Evolutionary conservation across 495 filamentous ascomycete genomes (phyloP).

Genomic region (Terfezia claveryi): DNA sequence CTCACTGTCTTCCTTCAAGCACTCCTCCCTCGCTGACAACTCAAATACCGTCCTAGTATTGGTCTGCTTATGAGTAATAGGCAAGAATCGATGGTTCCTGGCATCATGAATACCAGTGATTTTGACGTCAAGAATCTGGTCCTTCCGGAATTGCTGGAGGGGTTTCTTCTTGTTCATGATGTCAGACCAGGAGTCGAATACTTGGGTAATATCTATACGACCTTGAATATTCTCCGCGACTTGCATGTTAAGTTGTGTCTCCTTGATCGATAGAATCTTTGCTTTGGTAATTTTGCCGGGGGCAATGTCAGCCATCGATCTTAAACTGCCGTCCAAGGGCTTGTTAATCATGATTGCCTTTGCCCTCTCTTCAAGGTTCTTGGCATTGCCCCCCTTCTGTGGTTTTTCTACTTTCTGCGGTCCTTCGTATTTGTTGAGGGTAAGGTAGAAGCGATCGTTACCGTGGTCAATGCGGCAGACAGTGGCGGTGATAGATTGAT

Average conservation of each 20-base stretch:
- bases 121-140: conserved; percentile 47
- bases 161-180: conserved; percentile 65
- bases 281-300: conserved; percentile 62
- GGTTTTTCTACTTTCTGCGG: conserved; percentile 7
- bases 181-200: conserved; percentile 71
- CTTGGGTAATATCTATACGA: conserved; percentile 69
- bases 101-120: conserved; percentile 78
- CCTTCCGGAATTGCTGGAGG: conserved; percentile 43
- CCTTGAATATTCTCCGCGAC: conserved; percentile 79
- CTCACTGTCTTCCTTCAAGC: conserved; percentile 23
- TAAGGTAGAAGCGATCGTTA: conserved; percentile 37
- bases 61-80: conserved; percentile 51
- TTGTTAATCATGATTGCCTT: conserved; percentile 22
- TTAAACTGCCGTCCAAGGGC: conserved; percentile 44
- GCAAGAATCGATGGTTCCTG: conserved; percentile 72
- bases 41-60: conserved; percentile 66
- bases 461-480: conserved; percentile 44
- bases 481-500: conserved; percentile 46
- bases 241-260: conserved; percentile 76
- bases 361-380: neutral
- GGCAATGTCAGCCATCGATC: conserved; percentile 41
- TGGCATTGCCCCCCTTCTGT: neutral
- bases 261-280: conserved; percentile 54
- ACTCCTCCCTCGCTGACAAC: conserved; percentile 52
- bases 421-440: conserved; percentile 29